A percentile compares a stretch with the other conserved stretches of the same genome.
These are phyloP conservation scores for Hypoxylon rickii DNA, from an alignment of 495 filamentous ascomycete species.

Conservation along the genomic window DNA sequence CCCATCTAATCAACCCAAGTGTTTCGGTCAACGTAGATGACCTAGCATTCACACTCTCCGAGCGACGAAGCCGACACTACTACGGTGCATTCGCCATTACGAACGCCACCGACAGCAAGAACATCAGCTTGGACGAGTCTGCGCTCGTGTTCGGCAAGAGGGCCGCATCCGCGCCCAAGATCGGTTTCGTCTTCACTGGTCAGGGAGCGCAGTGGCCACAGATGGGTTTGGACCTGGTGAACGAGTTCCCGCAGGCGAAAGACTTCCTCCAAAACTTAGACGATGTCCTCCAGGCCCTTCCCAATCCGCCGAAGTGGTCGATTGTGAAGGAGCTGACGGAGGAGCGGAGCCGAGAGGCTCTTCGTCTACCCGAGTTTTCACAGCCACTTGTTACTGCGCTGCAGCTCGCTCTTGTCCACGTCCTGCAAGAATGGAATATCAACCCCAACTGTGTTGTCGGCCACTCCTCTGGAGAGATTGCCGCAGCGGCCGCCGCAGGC, in stretches of 20 bases:
- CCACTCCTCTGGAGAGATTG: slow-evolving; percentile 50
- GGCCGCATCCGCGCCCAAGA: neutral
- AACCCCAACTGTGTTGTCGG: slow-evolving; percentile 40
- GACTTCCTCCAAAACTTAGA: slow-evolving; percentile 7
- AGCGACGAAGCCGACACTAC: slow-evolving; percentile 23
- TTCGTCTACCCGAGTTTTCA: slow-evolving; percentile 33
- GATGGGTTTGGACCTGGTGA: slow-evolving; percentile 43
- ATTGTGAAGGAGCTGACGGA: slow-evolving; percentile 23
- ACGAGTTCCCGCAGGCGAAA: slow-evolving; percentile 1
- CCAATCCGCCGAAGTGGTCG: slow-evolving; percentile 13
- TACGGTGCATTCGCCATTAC: slow-evolving; percentile 26
- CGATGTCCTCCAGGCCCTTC: neutral
- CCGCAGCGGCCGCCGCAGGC: slow-evolving; percentile 43
- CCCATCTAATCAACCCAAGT: neutral
- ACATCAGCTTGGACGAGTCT: too few relatives aligned
- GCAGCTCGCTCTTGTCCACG: slow-evolving; percentile 52
- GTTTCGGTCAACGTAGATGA: slow-evolving; percentile 9
- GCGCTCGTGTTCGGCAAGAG: neutral
- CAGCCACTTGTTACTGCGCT: slow-evolving; percentile 50
- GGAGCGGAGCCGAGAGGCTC: slow-evolving; percentile 30
- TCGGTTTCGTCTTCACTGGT: slow-evolving; percentile 50
- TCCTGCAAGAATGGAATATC: slow-evolving; percentile 52
- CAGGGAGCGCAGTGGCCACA: slow-evolving; percentile 52
- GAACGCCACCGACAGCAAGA: neutral
- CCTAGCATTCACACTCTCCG: slow-evolving; percentile 36